phyloP scores from a whole-genome alignment of 495 filamentous ascomycete genomes.

The Terfezia claveryi region DNA sequence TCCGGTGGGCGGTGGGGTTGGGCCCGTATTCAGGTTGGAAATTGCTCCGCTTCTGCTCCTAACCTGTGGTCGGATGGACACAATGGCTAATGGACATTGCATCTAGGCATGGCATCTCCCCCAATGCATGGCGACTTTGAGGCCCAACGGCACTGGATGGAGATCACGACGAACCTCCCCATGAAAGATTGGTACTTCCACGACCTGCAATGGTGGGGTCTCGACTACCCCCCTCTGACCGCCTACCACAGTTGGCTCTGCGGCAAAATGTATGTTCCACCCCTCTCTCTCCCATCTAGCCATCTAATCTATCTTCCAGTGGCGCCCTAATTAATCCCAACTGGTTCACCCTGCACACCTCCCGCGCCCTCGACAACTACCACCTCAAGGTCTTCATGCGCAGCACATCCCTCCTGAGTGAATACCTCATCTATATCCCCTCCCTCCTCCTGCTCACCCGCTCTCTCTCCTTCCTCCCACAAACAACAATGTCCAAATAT shows the following conservation, averaged over 20 bases:
- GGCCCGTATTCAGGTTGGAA: conserved; percentile 80
- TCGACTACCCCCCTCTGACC: conserved; percentile 93
- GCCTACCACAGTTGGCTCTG: conserved; percentile 93
- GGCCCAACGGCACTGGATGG: conserved; percentile 97
- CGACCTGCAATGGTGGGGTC: conserved; percentile 88
- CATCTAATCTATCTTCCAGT: conserved; percentile 4
- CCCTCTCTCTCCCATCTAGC: not conserved
- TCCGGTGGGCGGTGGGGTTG: conserved; percentile 74
- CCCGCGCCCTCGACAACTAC: conserved; percentile 57
- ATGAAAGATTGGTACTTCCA: conserved; percentile 93
- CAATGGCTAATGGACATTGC: not conserved
- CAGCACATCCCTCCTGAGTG: conserved; percentile 66
- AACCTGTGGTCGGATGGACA: not conserved
- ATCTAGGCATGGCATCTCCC: conserved; percentile 24
- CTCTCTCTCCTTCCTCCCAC: conserved; percentile 50
- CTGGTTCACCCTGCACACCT: conserved; percentile 78
- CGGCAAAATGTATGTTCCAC: conserved; percentile 45
- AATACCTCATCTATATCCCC: conserved; percentile 75
- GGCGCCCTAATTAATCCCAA: conserved; percentile 52
- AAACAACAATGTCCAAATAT: conserved; percentile 37
- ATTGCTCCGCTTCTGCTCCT: not conserved
- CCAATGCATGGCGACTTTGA: conserved; percentile 96
- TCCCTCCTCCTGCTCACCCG: conserved; percentile 63
- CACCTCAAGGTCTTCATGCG: conserved; percentile 86
- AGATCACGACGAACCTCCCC: conserved; percentile 71